Conservation (phyloP, 352 stramenopile species). For the Globisporangium middletonii region DNA sequence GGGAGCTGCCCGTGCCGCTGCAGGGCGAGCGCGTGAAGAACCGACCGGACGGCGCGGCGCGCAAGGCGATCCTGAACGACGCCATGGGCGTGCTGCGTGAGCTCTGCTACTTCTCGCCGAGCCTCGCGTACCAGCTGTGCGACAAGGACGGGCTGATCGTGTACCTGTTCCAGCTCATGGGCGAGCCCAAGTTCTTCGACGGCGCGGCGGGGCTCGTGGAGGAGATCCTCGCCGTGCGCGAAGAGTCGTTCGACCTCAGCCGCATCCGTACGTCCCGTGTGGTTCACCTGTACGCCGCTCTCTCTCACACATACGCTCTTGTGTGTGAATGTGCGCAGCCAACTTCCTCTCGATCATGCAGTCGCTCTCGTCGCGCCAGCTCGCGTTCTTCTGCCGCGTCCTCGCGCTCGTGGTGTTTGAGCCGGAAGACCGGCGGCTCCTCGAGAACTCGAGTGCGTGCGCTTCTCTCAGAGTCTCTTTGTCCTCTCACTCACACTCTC, state of each 20-base stretch:
- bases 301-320: too few species aligned
- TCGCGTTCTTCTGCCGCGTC: slow-evolving; percentile 95
- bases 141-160: slow-evolving; percentile 85
- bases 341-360: slow-evolving; percentile 89
- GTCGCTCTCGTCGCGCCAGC: slow-evolving; percentile 86
- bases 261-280: slow-evolving; percentile 58
- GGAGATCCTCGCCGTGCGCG: slow-evolving; percentile 88
- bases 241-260: slow-evolving; percentile 74
- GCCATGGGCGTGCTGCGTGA: slow-evolving; percentile 77
- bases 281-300: background rate
- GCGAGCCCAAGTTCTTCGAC: slow-evolving; percentile 88
- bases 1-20: slow-evolving; percentile 37
- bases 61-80: slow-evolving; percentile 61
- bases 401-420: slow-evolving; percentile 94
- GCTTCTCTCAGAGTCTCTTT: background rate
- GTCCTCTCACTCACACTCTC: background rate
- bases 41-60: slow-evolving; percentile 35
- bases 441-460: slow-evolving; percentile 86
- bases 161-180: slow-evolving; percentile 93
- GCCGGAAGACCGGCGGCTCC: slow-evolving; percentile 89
- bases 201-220: slow-evolving; percentile 87
- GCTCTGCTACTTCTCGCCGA: slow-evolving; percentile 76
- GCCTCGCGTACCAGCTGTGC: slow-evolving; percentile 60
- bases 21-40: slow-evolving; percentile 27
- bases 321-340: slow-evolving; percentile 29